A percentile compares a stretch with the other conserved stretches of the same genome.
These are phyloP conservation scores for Trichocladium uniseriatum DNA, from an alignment of 495 filamentous ascomycete species.

Conservation along the genomic window DNA sequence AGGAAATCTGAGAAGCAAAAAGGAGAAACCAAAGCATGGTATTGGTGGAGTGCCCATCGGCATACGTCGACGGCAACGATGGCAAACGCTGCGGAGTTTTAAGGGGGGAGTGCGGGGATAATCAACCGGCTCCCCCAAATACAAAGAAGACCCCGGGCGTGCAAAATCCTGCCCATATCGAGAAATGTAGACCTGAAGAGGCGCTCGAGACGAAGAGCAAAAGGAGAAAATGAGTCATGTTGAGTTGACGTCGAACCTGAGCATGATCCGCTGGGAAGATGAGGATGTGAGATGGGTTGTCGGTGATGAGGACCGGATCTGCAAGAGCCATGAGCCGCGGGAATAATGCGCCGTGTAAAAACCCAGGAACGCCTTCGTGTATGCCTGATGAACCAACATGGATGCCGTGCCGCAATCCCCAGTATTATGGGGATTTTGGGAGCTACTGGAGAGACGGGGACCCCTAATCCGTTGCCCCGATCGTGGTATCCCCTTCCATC, in stretches of 20 bases:
- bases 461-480: conserved; percentile 41
- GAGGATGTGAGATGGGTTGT: background rate
- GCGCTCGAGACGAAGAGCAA: background rate
- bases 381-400: background rate
- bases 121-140: background rate
- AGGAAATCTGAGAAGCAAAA: background rate
- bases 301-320: background rate
- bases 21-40: background rate
- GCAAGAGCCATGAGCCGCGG: background rate
- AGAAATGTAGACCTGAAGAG: background rate
- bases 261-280: too few species aligned
- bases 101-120: background rate
- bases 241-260: background rate
- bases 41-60: background rate
- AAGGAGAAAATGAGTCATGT: background rate
- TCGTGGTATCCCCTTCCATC: conserved; percentile 40
- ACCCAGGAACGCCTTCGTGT: background rate
- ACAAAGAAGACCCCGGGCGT: background rate
- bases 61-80: too few species aligned
- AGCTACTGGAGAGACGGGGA: background rate
- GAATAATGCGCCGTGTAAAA: background rate
- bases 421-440: background rate
- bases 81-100: background rate
- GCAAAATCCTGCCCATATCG: background rate
- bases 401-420: background rate